Percentiles rank a stretch among this genome's conserved stretches.
These are phyloP conservation scores for Tanacetum coccineum DNA, from an alignment of 129 eudicot species.

Conservation along the genomic window DNA sequence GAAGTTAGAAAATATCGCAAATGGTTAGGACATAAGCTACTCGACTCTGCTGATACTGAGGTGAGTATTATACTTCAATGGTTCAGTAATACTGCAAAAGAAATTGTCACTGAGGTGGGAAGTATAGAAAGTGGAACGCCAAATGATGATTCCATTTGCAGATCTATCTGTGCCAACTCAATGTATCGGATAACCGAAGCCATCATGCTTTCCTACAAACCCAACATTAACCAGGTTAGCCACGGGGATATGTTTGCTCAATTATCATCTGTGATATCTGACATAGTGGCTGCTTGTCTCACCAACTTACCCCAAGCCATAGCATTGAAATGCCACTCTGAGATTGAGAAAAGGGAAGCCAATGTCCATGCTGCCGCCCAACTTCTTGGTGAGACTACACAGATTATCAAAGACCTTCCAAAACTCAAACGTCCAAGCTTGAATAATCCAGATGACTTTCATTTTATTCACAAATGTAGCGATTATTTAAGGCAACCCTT, in stretches of 20 bases:
- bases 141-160: not conserved
- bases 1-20: not conserved
- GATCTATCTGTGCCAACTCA: slow-evolving; percentile 14
- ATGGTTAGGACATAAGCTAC: slow-evolving; percentile 2
- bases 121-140: not conserved
- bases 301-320: too few species aligned
- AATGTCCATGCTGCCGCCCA: not conserved
- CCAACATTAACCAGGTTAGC: not conserved
- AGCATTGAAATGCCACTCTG: not conserved
- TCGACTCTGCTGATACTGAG: not conserved
- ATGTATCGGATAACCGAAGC: slow-evolving; percentile 15
- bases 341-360: too few species aligned
- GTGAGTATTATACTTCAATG: slow-evolving; percentile 22
- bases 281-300: not conserved
- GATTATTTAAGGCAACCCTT: not conserved
- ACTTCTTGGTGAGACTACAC: not conserved
- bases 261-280: not conserved
- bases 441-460: not conserved
- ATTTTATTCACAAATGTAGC: slow-evolving; percentile 26
- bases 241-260: slow-evolving; percentile 13
- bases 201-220: not conserved
- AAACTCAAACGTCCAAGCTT: not conserved
- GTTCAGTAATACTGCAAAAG: slow-evolving; percentile 18
- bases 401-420: not conserved
- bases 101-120: not conserved